Conservation (phyloP, 2,329 filamentous ascomycete genomes). For the Chrysosporium keratinophilum region DNA sequence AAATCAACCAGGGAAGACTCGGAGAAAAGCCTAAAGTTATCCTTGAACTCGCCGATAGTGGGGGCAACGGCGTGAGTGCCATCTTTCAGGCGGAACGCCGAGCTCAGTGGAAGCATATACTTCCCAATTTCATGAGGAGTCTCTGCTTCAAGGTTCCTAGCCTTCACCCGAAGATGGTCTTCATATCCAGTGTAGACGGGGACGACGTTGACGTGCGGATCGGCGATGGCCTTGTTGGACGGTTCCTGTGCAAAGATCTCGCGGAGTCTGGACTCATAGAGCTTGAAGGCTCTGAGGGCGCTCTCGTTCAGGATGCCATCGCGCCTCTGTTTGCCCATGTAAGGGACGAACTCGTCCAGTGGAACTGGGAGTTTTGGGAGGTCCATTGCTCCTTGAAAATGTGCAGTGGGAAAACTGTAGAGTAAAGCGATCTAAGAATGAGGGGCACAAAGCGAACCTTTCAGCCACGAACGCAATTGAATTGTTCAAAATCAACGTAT, state of each 20-base stretch:
- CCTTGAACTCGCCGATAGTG: constrained; percentile 59
- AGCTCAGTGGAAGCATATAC: constrained; percentile 21
- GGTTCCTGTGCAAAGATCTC: constrained; percentile 26
- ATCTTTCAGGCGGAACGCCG: constrained; percentile 47
- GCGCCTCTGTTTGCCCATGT: constrained; percentile 14
- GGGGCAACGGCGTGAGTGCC: constrained; percentile 59
- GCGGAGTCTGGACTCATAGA: constrained; percentile 24
- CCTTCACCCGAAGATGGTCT: constrained; percentile 17
- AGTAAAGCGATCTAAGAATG: not conserved
- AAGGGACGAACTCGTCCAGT: constrained; percentile 16
- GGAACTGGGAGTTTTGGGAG: constrained; percentile 16
- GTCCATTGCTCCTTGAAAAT: constrained; percentile 9
- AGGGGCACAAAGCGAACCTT: not conserved
- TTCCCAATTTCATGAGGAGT: constrained; percentile 20
- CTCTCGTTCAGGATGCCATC: constrained; percentile 15
- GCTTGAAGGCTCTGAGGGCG: constrained; percentile 22
- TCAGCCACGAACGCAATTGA: not conserved
- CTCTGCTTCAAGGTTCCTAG: constrained; percentile 20
- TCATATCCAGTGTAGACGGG: constrained; percentile 21
- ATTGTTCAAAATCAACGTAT: not conserved
- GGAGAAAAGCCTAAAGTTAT: constrained; percentile 72
- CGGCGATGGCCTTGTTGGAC: constrained; percentile 17
- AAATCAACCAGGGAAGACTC: constrained; percentile 66
- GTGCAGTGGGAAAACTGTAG: not conserved
- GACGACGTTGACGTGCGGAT: constrained; percentile 22